A percentile compares a stretch with the other conserved stretches of the same genome.
These are phyloP conservation scores for Lycium barbarum DNA, from an alignment of 257 asterid genomes.

Conservation along the genomic window DNA sequence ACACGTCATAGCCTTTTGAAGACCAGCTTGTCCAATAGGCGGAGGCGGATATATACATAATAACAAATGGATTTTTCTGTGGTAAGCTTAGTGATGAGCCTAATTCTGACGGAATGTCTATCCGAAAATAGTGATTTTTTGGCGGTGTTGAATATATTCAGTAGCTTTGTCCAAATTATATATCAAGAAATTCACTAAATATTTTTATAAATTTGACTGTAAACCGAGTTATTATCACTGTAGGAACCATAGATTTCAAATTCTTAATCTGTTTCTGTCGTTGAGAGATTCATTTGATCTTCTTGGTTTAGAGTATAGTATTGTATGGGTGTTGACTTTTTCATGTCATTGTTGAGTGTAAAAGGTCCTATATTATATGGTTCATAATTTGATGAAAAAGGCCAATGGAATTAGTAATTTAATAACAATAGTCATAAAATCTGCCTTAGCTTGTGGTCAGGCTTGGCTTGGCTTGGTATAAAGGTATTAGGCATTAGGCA, in stretches of 20 bases:
- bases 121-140: no score
- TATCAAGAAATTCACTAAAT: background rate
- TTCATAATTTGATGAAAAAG: background rate
- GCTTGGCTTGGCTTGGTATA: background rate
- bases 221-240: background rate
- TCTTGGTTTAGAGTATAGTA: slow-evolving; percentile 17
- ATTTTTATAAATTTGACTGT: background rate
- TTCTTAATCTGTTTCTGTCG: accelerated
- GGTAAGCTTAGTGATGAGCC: no score
- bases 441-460: background rate
- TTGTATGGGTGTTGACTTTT: slow-evolving; percentile 11
- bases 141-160: no score
- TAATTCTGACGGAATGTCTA: no score
- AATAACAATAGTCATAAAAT: background rate
- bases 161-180: no score
- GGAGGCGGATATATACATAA: background rate
- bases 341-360: slow-evolving; percentile 17
- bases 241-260: background rate
- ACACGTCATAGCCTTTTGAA: background rate
- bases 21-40: background rate
- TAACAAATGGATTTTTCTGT: background rate
- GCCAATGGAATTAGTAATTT: background rate
- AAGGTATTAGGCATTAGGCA: background rate
- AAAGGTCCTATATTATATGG: background rate
- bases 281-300: background rate